phyloP scores from a whole-genome alignment of 2,329 filamentous ascomycete species.

The Coleophoma eucalyptorum region DNA sequence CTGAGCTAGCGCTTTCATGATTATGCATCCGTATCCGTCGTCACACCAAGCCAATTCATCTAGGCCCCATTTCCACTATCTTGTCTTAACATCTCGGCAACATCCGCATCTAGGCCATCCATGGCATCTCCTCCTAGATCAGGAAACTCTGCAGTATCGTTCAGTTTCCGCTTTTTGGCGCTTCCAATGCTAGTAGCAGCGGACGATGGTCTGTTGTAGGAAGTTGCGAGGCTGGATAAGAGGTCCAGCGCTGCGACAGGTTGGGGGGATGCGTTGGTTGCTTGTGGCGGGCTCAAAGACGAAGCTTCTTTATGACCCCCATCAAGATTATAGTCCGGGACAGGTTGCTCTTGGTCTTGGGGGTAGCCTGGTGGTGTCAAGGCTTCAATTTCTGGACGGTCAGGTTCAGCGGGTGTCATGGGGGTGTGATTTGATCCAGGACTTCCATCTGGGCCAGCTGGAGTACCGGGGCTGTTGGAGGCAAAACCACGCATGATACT shows the following conservation, averaged over 20 bases:
- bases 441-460: constrained; percentile 41
- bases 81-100: constrained; percentile 50
- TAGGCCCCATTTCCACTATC: not conserved
- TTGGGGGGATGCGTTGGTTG: constrained; percentile 11
- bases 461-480: constrained; percentile 46
- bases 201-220: constrained; percentile 23
- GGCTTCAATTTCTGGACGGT: constrained; percentile 78
- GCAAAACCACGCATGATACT: constrained; percentile 83
- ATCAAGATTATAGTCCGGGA: constrained; percentile 31
- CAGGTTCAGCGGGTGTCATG: constrained; percentile 54
- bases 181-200: constrained; percentile 20
- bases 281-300: constrained; percentile 6
- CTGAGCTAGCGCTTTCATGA: too few species aligned
- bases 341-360: constrained; percentile 28
- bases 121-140: constrained; percentile 45
- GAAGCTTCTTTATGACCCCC: constrained; percentile 26
- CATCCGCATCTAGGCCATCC: constrained; percentile 55
- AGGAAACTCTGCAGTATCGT: constrained; percentile 39
- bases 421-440: constrained; percentile 28
- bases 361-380: constrained; percentile 75
- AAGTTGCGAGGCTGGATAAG: constrained; percentile 31
- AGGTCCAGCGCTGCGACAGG: constrained; percentile 30
- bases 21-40: too few species aligned
- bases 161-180: constrained; percentile 44
- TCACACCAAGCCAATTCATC: not conserved